Evolutionary conservation across 192 early-diverging fungal species (phyloP), one percentile per base, ranked within the genome.

Genomic region (Rhizoclosmatium sp.): DNA sequence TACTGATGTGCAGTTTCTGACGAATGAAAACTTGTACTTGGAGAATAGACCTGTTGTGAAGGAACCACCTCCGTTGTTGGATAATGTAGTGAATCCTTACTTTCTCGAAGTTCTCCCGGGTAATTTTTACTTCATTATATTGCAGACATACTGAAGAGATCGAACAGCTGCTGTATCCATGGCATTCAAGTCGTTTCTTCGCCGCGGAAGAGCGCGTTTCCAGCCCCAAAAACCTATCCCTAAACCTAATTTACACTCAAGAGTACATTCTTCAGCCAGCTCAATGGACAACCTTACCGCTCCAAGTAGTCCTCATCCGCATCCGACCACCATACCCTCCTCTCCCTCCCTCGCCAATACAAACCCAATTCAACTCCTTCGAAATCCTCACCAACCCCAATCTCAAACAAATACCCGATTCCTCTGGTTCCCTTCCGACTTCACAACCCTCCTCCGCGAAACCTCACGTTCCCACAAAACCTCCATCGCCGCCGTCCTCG

Each of bases 31-130:
- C 47, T 59, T 85, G 3, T 40, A 82, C 31, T 59, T 88, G 31
- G 71, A 85, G 5, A 51, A 65, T 31, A 39, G 83, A 0, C 42
- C 51, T 4, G 64, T 88, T 5, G 71, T 40, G 49, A 42, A 40
- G 10, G 61, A 73, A 4, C 83, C 81, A 0, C 83, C 84, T n/a
- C 84, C 84, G 2, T 45, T 88, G 40, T 19, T 88, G 42, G 87
- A 88, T 71, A 88, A 88, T 66, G 56, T 85, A 21, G 41, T 88
- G 21, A 76, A 82, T 48, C 81, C 87, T 4, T 72, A 69, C 41
- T 31, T 88, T 21, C 39, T 85, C 14, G 81, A 83, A 39, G 76
- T 87, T 3, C 40, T 88, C 5, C 84, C 84, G 41, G 81, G 86
- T 87, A 73, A 42, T 64, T 69, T 47, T 42, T 47, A 12, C 39